A percentile compares a stretch with the other conserved stretches of the same genome.
phyloP scores from a whole-genome alignment of 768 basidiomycete genomes.

The Leccinum boreale region DNA sequence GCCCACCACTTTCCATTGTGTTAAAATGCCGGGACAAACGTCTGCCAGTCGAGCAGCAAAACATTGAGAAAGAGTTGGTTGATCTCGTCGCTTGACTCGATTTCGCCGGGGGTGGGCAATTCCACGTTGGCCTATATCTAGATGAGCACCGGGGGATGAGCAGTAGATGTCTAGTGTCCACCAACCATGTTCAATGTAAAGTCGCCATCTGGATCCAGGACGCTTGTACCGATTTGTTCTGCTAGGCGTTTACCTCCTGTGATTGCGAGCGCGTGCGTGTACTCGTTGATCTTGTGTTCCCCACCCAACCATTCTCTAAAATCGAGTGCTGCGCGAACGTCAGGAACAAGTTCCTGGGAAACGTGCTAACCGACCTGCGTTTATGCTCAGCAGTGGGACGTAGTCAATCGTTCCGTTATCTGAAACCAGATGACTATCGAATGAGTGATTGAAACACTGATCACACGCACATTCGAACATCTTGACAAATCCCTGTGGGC shows the following conservation, averaged over 20 bases:
- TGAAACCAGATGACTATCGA: conserved; percentile 21
- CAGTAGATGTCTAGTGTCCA: background rate
- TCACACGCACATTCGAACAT: conserved; percentile 43
- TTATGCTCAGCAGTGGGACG: conserved; percentile 50
- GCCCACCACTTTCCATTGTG: conserved; percentile 34
- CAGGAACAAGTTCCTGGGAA: conserved; percentile 1
- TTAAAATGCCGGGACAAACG: conserved; percentile 7
- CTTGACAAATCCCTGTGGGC: conserved; percentile 39
- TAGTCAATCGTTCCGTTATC: conserved; percentile 66
- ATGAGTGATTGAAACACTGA: background rate
- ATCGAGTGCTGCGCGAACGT: conserved; percentile 48
- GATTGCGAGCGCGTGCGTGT: conserved; percentile 67
- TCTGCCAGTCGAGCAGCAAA: conserved; percentile 23
- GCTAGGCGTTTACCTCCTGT: conserved; percentile 62
- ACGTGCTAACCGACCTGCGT: conserved; percentile 38
- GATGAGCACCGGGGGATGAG: background rate
- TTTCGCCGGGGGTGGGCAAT: conserved; percentile 32
- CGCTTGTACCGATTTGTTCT: conserved; percentile 54
- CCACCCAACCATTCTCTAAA: conserved; percentile 77
- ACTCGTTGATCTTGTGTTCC: conserved; percentile 65
- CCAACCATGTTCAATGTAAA: conserved; percentile 70
- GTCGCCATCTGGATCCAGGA: conserved; percentile 59
- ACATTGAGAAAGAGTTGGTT: conserved; percentile 12
- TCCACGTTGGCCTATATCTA: conserved; percentile 37
- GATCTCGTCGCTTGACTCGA: conserved; percentile 21